Percentiles rank a stretch among this genome's conserved stretches.
phyloP scores from a whole-genome alignment of 176 grass and related monocot genomes.

The Elymus sibiricus region DNA sequence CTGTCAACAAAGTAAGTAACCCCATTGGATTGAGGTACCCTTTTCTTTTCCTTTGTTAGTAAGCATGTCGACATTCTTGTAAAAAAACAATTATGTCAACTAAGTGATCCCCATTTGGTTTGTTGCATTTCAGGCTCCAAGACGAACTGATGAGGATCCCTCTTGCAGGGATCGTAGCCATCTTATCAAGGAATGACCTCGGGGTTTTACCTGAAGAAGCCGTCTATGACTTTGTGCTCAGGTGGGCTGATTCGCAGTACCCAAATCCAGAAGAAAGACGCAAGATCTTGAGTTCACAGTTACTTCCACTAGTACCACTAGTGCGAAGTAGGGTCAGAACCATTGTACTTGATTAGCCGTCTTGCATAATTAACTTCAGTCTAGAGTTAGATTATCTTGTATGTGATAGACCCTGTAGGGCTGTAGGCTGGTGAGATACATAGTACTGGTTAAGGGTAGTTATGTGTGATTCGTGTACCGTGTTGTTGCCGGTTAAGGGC shows the following conservation, averaged over 20 bases:
- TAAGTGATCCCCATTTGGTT: too few species aligned
- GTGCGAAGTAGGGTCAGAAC: too few species aligned
- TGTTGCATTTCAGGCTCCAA: not conserved
- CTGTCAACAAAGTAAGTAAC: not conserved
- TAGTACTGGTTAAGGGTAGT: too few species aligned
- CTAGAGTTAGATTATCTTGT: too few species aligned
- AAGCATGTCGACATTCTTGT: not conserved
- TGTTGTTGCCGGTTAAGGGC: too few species aligned
- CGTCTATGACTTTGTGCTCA: not conserved
- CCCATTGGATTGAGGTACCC: not conserved
- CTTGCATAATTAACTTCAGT: too few species aligned
- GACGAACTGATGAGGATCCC: not conserved
- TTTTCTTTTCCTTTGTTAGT: not conserved
- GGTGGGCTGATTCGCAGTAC: not conserved
- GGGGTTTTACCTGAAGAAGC: not conserved
- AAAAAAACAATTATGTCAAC: not conserved
- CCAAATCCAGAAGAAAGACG: not conserved
- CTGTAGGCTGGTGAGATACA: too few species aligned
- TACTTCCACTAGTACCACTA: not conserved
- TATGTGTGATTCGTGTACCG: too few species aligned
- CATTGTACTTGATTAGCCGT: too few species aligned
- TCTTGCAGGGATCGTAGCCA: not conserved
- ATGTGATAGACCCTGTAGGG: too few species aligned
- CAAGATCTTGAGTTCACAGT: not conserved
- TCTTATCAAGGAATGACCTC: not conserved